Conservation (phyloP, 1,284 basidiomycete genomes). For the Ganoderma boninense region DNA sequence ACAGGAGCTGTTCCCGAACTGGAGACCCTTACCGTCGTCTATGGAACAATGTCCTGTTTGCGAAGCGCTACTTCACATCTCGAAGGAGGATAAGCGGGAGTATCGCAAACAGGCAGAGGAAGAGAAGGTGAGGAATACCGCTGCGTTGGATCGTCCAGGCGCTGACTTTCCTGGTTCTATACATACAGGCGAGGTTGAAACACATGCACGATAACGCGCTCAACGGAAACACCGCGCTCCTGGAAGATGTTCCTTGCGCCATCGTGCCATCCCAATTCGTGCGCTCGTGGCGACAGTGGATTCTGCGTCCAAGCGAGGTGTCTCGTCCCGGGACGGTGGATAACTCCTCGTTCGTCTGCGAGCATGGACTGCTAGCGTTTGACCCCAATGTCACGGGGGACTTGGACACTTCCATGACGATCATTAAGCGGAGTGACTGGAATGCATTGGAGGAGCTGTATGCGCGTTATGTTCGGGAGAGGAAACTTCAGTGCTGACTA, state of each 20-base stretch:
- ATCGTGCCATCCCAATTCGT: conserved; percentile 69
- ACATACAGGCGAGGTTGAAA: conserved; percentile 61
- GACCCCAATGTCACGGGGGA: conserved; percentile 71
- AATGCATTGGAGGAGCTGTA: conserved; percentile 62
- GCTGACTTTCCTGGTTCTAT: conserved; percentile 16
- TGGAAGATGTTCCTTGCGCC: conserved; percentile 60
- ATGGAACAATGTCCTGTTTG: conserved; percentile 67
- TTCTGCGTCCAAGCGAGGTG: conserved; percentile 62
- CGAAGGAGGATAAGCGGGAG: conserved; percentile 65
- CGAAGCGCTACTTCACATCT: conserved; percentile 59
- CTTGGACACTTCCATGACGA: conserved; percentile 57
- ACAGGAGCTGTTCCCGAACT: conserved; percentile 65
- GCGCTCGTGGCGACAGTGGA: conserved; percentile 73
- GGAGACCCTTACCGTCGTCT: conserved; percentile 61
- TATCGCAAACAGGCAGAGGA: conserved; percentile 69
- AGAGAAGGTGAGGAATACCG: conserved; percentile 68
- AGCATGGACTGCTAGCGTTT: conserved; percentile 68
- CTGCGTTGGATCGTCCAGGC: conserved; percentile 22
- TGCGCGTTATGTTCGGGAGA: conserved; percentile 37
- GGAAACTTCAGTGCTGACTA: conserved; percentile 4
- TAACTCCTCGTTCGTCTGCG: conserved; percentile 70
- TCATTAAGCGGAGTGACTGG: conserved; percentile 74
- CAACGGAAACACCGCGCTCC: conserved; percentile 51
- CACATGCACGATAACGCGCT: conserved; percentile 66
- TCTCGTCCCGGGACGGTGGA: conserved; percentile 68